Evolutionary conservation across 331 rosid genomes (phyloP), one percentile per base, ranked within the genome.

Genomic region (Cydonia oblonga): DNA sequence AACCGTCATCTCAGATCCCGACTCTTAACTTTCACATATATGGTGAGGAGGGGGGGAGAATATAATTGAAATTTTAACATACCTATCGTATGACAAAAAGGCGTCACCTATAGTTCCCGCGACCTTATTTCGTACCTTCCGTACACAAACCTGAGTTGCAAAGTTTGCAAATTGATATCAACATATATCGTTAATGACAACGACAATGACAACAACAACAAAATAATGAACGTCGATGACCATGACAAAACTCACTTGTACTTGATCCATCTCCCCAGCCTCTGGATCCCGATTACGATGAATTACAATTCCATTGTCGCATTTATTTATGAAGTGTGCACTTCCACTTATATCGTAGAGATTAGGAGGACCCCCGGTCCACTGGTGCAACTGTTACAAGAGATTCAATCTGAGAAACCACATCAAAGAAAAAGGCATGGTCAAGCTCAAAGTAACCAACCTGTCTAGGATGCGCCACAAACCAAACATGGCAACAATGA

Each of bases 391-490:
- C 98, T 93, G 87, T 73, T 25, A 78, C 46, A 70, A 70, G 59
- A 28, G 38, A 18, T 23, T 14, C 73, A 28, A 79, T 83, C 68
- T 72, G 81, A 22, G 69, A 49, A 52, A 68, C 62, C 24, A 29
- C 69, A 8, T 56, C 72, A 49, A 20, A 66, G 22, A 64, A 57
- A 20, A 51, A 7, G 54, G 13, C n/a, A 46, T 11, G 19, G n/a
- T 71, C 57, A 4, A 23, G 54, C 26, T 57, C 10, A 72, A 7
- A 26, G 65, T n/a, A 73, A 69, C 85, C 46, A 75, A 93, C 98
- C 98, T 93, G 98, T 70, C 87, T 82, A 57, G 98, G 98, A 84
- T 93, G 98, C 68, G 98, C 98, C 29, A 93, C 98, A 79, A 93
- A 93, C 98, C 98, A 93, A 80, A 93, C 98, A 84, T 91, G 98